Conservation (phyloP, 192 early-diverging fungal genomes). For the Linderina pennispora region DNA sequence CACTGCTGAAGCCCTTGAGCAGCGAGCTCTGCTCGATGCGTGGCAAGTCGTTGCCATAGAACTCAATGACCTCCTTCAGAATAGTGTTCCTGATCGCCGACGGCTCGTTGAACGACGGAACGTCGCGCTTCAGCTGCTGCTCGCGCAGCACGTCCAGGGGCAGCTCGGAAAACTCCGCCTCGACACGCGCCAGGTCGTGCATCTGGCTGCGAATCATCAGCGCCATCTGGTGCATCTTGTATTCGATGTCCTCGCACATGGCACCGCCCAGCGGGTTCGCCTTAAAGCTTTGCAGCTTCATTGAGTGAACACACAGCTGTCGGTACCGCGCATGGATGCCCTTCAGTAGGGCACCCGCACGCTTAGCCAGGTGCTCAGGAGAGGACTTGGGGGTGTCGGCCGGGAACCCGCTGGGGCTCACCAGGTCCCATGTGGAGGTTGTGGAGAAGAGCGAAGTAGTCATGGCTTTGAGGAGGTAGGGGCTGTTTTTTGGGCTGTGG, state of each 20-base stretch:
- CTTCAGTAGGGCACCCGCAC: constrained; percentile 21
- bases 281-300: constrained; percentile 5
- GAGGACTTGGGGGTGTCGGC: not conserved
- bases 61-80: constrained; percentile 31
- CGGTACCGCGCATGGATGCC: constrained; percentile 17
- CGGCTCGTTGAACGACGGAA: not conserved
- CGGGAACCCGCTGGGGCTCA: not conserved
- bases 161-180: constrained; percentile 7
- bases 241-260: constrained; percentile 32
- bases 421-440: not conserved
- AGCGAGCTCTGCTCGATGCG: constrained; percentile 24
- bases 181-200: constrained; percentile 14
- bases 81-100: constrained; percentile 13
- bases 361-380: constrained; percentile 6
- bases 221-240: constrained; percentile 39
- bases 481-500: no score
- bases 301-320: constrained; percentile 19
- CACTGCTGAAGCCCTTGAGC: constrained; percentile 3
- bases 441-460: not conserved
- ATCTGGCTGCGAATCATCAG: constrained; percentile 33
- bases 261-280: constrained; percentile 39
- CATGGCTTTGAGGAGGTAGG: not conserved
- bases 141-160: constrained; percentile 1
- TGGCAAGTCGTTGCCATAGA: constrained; percentile 10
- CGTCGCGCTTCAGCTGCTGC: constrained; percentile 1